These are phyloP conservation scores for Clitopilus hobsonii DNA, from an alignment of 768 basidiomycete species.

Conservation along the genomic window DNA sequence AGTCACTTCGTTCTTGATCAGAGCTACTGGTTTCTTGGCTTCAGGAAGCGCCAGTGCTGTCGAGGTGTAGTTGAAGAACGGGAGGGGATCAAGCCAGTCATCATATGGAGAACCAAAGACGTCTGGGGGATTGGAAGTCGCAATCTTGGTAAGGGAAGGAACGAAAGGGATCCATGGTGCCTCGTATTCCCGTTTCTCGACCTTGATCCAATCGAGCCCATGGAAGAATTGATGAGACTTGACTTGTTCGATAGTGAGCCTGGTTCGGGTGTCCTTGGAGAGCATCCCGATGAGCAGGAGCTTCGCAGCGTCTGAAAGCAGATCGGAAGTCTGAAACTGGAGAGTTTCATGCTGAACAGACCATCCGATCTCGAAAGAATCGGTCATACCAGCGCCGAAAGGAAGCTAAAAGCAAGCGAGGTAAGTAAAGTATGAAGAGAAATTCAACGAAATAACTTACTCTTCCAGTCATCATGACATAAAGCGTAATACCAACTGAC, in stretches of 20 bases:
- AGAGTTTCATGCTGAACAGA: not conserved
- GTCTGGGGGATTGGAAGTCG: not conserved
- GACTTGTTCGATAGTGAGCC: conserved; percentile 1
- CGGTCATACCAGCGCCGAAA: not conserved
- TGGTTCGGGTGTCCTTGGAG: not conserved
- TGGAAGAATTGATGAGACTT: conserved; percentile 5
- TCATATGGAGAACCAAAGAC: not conserved
- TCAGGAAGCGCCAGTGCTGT: not conserved
- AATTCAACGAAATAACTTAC: conserved; percentile 5
- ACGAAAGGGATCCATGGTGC: conserved; percentile 9
- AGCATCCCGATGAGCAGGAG: not conserved
- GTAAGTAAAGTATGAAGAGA: not conserved
- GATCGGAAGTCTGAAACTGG: not conserved
- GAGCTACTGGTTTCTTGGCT: not conserved
- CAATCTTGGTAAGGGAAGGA: conserved; percentile 4
- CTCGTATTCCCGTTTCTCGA: conserved; percentile 3
- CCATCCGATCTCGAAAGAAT: not conserved
- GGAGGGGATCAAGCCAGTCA: not conserved
- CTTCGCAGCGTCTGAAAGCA: not conserved
- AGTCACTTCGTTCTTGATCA: not conserved
- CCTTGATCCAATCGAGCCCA: conserved; percentile 7
- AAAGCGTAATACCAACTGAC: not conserved
- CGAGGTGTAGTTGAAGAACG: not conserved
- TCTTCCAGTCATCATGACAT: not conserved
- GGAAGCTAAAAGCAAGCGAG: not conserved